A percentile compares a stretch with the other conserved stretches of the same genome.
phyloP scores from a whole-genome alignment of 164 flowering plant genomes.

The Cinnamomum chago region DNA sequence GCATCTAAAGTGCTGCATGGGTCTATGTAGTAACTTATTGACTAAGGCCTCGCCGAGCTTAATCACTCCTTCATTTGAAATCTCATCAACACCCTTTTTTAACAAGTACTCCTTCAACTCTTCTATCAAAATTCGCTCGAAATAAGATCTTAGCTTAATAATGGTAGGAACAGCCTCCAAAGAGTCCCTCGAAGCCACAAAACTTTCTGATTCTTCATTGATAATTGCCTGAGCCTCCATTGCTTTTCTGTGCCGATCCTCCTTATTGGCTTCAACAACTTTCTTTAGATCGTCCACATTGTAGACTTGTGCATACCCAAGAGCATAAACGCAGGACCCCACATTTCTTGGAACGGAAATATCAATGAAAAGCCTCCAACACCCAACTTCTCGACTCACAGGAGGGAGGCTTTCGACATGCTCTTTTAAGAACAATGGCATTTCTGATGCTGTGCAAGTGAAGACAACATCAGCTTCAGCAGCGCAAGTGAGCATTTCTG shows the following conservation, averaged over 20 bases:
- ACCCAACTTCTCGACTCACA: conserved; percentile 52
- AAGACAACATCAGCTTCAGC: conserved; percentile 88
- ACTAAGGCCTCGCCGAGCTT: conserved; percentile 83
- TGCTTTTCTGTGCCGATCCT: conserved; percentile 80
- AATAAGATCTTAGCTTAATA: conserved; percentile 80
- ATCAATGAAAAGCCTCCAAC: conserved; percentile 73
- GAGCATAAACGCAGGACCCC: conserved; percentile 66
- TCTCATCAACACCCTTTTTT: conserved; percentile 66
- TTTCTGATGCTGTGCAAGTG: conserved; percentile 90
- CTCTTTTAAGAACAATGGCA: conserved; percentile 61
- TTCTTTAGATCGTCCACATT: conserved; percentile 98
- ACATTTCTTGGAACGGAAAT: conserved; percentile 97
- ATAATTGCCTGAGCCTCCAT: conserved; percentile 93
- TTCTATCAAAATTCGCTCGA: conserved; percentile 66
- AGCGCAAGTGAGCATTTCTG: conserved; percentile 66
- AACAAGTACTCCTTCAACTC: conserved; percentile 83
- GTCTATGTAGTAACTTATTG: conserved; percentile 90
- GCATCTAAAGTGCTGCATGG: conserved; percentile 93
- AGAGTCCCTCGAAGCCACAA: conserved; percentile 93
- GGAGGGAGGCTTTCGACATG: conserved; percentile 57
- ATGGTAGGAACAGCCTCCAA: conserved; percentile 96
- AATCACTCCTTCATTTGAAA: conserved; percentile 68
- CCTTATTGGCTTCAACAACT: conserved; percentile 94
- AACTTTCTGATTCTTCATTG: conserved; percentile 63
- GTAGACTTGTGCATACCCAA: conserved; percentile 55